phyloP scores from a whole-genome alignment of 805 yeast genomes.

The Candida krabiensis region DNA sequence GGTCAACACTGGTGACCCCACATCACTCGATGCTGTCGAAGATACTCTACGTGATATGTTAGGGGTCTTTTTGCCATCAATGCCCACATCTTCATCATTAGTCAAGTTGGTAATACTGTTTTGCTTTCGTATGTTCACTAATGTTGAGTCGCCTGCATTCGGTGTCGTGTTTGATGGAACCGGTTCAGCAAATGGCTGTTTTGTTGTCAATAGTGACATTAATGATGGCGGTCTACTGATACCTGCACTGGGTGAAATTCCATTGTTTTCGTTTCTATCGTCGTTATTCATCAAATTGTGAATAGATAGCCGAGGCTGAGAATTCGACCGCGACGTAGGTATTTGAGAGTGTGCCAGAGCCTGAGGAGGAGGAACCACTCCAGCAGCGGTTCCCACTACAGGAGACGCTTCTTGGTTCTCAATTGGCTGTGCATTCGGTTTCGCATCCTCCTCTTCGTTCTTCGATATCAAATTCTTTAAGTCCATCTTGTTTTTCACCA shows the following conservation, averaged over 20 bases:
- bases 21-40: conserved; percentile 12
- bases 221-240: neutral
- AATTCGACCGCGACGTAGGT: conserved; percentile 16
- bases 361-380: neutral
- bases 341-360: conserved; percentile 1
- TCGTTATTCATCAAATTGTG: conserved; percentile 33
- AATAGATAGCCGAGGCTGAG: conserved; percentile 32
- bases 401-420: neutral
- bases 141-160: neutral
- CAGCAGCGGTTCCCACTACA: neutral
- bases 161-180: neutral
- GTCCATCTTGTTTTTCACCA: conserved; percentile 28
- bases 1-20: conserved; percentile 7
- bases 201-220: neutral
- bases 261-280: conserved; percentile 3
- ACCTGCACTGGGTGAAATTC: too few relatives aligned
- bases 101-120: conserved; percentile 38
- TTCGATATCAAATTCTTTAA: conserved; percentile 30
- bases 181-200: neutral
- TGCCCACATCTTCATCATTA: conserved; percentile 46
- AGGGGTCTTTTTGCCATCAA: conserved; percentile 41
- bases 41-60: conserved; percentile 23
- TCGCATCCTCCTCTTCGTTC: conserved; percentile 25
- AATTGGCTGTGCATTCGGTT: too few relatives aligned
- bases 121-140: conserved; percentile 18